Percentiles rank a stretch among this genome's conserved stretches.
phyloP scores from a whole-genome alignment of 176 grass and related monocot species.

The Urochloa ruziziensis region DNA sequence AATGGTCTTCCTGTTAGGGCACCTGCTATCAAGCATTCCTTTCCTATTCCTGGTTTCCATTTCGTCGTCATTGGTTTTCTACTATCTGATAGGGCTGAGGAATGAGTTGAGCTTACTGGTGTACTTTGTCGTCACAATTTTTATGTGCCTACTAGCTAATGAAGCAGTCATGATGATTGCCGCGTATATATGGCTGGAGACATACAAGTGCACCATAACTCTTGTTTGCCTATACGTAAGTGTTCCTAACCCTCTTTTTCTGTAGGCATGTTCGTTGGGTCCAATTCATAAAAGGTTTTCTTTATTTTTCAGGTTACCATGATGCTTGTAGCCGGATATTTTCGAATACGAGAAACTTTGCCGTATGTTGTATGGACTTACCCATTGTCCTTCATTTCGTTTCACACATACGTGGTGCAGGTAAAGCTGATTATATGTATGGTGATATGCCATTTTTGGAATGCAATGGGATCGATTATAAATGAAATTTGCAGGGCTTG shows the following conservation, averaged over 20 bases:
- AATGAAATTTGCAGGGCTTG: conserved; percentile 52
- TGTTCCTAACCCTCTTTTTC: background rate
- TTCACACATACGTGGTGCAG: conserved; percentile 78
- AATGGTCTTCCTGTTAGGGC: conserved; percentile 71
- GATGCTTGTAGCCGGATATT: conserved; percentile 95
- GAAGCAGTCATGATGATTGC: conserved; percentile 86
- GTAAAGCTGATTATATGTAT: conserved; percentile 24
- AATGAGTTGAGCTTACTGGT: conserved; percentile 83
- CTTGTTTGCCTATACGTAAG: conserved; percentile 85
- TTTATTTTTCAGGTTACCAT: conserved; percentile 55
- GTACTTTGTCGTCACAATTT: conserved; percentile 81
- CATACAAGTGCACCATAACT: conserved; percentile 66
- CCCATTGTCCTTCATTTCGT: conserved; percentile 71
- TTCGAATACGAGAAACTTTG: conserved; percentile 56
- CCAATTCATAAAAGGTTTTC: background rate
- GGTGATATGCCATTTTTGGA: background rate
- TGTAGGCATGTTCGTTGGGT: background rate
- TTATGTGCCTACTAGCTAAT: conserved; percentile 84
- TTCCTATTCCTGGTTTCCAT: conserved; percentile 86
- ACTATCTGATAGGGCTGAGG: conserved; percentile 86
- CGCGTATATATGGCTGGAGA: conserved; percentile 73
- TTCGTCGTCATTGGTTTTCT: conserved; percentile 72
- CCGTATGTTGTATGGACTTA: conserved; percentile 71
- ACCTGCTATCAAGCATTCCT: conserved; percentile 79
- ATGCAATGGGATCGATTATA: no score